Evolutionary conservation across 208 protist species (phyloP), one percentile per base, ranked within the genome.

Genomic region (Trypanosoma avium): DNA sequence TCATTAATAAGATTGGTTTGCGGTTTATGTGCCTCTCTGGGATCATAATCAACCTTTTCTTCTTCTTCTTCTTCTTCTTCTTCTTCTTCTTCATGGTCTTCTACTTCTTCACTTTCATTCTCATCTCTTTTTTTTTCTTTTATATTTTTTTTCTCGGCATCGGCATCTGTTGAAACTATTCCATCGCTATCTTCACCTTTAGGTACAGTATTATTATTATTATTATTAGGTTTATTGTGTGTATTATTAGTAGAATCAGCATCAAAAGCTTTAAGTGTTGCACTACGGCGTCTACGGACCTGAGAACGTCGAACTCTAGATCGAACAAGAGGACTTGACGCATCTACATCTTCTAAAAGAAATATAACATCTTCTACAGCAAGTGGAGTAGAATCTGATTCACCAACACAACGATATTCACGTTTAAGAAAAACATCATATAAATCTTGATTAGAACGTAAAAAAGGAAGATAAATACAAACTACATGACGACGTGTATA

Each of bases 401-500:
- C 86, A 27, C 81, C 80, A 21, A 83, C 61, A 56, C 81, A 84
- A 32, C 48, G 24, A 57, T 72, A 90, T 50, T 57, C 26, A 45
- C 72, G 81, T 24, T 82, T 82, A 36, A 95, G 82, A 66, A 97
- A 90, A 35, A 94, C 80, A 58, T 97, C 88, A 70, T 88, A 94
- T 46, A 97, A 84, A 49, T 94, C 80, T 75, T 95, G 86, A 66
- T 97, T 97, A 27, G 89, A 92, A 43, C 76, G 61, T 45, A 95
- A 70, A 50, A 82, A 77, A 9, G 66, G 55, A 43, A 97, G 78
- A 19, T 84, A 75, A 27, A 97, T 70, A 29, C 68, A 84, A 24
- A 97, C 74, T 21, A 97, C 63, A 75, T 93, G 76, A 15, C 92
- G 92, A n/a, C 92, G 97, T 0, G 98, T 99, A 78, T 99, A 98